phyloP scores from a whole-genome alignment of 345 rosid species.

The Dimocarpus longan region DNA sequence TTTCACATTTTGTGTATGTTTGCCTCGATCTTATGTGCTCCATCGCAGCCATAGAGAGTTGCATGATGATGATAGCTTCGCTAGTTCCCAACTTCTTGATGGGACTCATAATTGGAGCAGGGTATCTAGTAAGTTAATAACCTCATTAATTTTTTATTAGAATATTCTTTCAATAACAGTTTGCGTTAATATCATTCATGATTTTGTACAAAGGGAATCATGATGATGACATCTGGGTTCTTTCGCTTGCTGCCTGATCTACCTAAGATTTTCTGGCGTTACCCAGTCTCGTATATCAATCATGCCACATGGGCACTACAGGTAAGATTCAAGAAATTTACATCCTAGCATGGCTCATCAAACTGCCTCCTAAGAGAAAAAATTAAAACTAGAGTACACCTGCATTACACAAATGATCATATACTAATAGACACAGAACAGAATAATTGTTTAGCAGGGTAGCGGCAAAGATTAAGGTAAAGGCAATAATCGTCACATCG shows the following conservation, averaged over 20 bases:
- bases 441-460: neutral
- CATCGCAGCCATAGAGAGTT: conserved; percentile 55
- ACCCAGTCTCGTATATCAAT: conserved; percentile 55
- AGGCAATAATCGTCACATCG: neutral
- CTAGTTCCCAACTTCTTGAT: conserved; percentile 56
- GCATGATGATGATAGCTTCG: conserved; percentile 61
- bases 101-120: conserved; percentile 54
- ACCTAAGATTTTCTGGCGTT: conserved; percentile 55
- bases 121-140: conserved; percentile 46
- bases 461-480: conserved; percentile 1
- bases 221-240: conserved; percentile 56
- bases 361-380: neutral
- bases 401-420: neutral
- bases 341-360: neutral
- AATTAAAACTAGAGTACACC: neutral
- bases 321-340: conserved; percentile 32
- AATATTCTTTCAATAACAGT: neutral
- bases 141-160: neutral
- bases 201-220: conserved; percentile 37
- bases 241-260: conserved; percentile 46
- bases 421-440: neutral
- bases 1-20: conserved; percentile 33
- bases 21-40: conserved; percentile 39
- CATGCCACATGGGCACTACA: conserved; percentile 55
- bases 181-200: conserved; percentile 3